Conservation (phyloP, 768 basidiomycete species). For the Rhodocollybia butyracea region DNA sequence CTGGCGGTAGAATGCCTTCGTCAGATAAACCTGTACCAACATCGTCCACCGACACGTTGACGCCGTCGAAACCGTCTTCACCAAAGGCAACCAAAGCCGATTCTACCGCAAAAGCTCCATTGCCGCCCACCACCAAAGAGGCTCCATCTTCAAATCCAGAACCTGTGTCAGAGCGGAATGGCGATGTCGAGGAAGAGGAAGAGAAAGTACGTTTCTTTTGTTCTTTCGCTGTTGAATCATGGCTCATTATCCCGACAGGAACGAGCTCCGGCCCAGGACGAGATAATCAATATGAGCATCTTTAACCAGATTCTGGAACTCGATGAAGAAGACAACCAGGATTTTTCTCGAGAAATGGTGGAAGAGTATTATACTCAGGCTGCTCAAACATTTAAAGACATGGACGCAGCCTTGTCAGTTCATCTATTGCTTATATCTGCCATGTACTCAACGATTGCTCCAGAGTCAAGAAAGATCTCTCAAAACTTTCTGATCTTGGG, state of each 20-base stretch:
- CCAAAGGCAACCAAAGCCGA: not conserved
- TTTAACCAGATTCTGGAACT: slow-evolving; percentile 89
- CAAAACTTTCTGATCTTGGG: slow-evolving; percentile 67
- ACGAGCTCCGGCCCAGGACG: slow-evolving; percentile 4
- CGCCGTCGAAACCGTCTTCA: not conserved
- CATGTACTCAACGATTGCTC: slow-evolving; percentile 11
- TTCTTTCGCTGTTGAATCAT: not conserved
- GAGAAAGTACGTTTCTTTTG: not conserved
- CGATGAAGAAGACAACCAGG: slow-evolving; percentile 67
- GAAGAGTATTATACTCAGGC: slow-evolving; percentile 82
- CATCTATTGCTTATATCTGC: slow-evolving; percentile 6
- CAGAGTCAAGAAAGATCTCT: slow-evolving; percentile 60
- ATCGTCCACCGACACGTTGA: not conserved
- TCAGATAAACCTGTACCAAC: not conserved
- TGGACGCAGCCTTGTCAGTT: slow-evolving; percentile 79
- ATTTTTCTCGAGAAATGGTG: slow-evolving; percentile 80
- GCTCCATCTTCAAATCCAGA: not conserved
- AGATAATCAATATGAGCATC: slow-evolving; percentile 71
- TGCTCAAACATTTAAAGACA: slow-evolving; percentile 65
- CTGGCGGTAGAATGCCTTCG: not conserved
- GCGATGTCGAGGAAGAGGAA: not conserved
- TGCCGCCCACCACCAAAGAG: not conserved
- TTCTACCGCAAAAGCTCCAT: not conserved
- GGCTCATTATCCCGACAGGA: not conserved
- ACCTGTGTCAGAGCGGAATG: not conserved